Base-by-base conservation (phyloP, 192 early-diverging fungal species). In the Umbelopsis sp. region DNA sequence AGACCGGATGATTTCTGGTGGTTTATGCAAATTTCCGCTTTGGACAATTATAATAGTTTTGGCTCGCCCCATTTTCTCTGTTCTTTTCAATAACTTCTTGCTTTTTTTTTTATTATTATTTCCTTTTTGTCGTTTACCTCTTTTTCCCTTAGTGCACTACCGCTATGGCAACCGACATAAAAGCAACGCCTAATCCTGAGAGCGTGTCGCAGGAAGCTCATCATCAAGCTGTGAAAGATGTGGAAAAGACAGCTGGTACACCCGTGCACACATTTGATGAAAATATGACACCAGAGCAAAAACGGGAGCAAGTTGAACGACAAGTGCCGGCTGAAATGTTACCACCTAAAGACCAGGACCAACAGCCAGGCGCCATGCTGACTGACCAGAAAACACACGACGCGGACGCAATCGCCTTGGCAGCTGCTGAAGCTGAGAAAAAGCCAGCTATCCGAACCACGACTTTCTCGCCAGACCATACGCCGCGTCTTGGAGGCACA, bases 331-430 rank as follows among this genome's bases (percentile, higher is more conserved):
- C 67, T 18, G 74, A 71, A 16, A 25, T 80, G 6, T 49, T 80
- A 2, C 78, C 73, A 12, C 69, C 69, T 25, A 25, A 75, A 25
- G 45, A 30, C 7, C 45, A 68, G 6, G 20, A 50, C 21, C 20
- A 45, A n/a, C 49, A 49, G 3, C 49, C 58, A 22, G 48, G 46
- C 7, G 68, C 68, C 21, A 35, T 80, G 9, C 25, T 13, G 18
- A 80, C 78, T 15, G 78, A 80, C 25, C 58, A 76, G 9, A 21
- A 22, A 41, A 46, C 74, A 12, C 49, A 69, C 35, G 71, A 80
- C 48, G 69, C 71, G 16, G 64, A 33, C 6, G 51, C 49, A 13
- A 70, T 73, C 22, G 23, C 30, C 6, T 16, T 58, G 7, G 47
- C 74, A 1, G 55, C 76, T 5, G 73, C 51, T 21, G 21, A 49